Conservation (phyloP, 2,329 filamentous ascomycete species). For the Cercospora janseana region DNA sequence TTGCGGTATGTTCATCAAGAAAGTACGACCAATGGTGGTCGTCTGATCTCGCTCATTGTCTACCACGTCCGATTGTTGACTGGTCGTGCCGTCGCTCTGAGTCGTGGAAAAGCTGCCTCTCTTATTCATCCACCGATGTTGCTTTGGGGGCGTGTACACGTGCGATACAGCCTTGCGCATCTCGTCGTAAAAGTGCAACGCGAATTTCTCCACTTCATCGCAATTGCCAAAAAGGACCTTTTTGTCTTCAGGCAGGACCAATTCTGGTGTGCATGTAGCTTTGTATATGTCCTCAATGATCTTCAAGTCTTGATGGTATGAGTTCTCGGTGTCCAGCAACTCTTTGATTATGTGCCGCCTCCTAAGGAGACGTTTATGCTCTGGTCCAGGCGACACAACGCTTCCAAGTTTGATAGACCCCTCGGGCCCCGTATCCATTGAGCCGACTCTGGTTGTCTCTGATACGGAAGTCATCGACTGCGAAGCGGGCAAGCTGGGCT, state of each 20-base stretch:
- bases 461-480: conserved; percentile 38
- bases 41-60: conserved; percentile 58
- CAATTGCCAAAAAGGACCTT: conserved; percentile 91
- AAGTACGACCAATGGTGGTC: conserved; percentile 60
- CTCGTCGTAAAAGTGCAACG: conserved; percentile 72
- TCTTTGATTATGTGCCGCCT: conserved; percentile 86
- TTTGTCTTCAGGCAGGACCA: conserved; percentile 78
- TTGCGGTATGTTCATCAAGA: conserved; percentile 54
- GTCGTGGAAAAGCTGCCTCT: conserved; percentile 50
- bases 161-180: conserved; percentile 77
- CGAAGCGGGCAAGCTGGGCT: conserved; percentile 30
- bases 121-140: conserved; percentile 54
- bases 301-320: conserved; percentile 92
- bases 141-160: conserved; percentile 68
- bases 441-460: conserved; percentile 32
- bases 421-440: conserved; percentile 29
- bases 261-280: conserved; percentile 69
- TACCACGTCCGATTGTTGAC: conserved; percentile 34
- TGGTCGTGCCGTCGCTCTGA: conserved; percentile 39
- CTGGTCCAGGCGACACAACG: conserved; percentile 33
- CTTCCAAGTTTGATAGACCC: conserved; percentile 26
- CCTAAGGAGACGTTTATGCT: conserved; percentile 71
- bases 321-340: conserved; percentile 85
- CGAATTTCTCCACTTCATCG: conserved; percentile 84
- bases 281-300: conserved; percentile 98